These are phyloP conservation scores for Lentinula sp. DNA, from an alignment of 768 basidiomycete genomes.

Conservation along the genomic window DNA sequence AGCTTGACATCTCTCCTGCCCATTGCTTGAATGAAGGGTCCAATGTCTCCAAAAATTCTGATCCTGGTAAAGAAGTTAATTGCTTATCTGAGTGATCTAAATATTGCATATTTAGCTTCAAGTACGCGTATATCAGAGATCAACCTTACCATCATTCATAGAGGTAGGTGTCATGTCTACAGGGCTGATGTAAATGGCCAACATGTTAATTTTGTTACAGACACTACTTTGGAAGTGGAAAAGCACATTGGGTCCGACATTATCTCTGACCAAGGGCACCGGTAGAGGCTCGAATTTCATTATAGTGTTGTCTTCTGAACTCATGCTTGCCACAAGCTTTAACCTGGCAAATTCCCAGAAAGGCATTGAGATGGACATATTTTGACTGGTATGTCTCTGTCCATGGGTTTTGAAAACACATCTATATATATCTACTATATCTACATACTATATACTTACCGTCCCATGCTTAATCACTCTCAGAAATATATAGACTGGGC, in stretches of 20 bases:
- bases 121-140: too few species aligned
- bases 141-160: neutral
- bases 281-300: neutral
- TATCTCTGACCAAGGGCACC: neutral
- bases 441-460: too few species aligned
- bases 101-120: too few species aligned
- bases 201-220: neutral
- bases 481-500: too few species aligned
- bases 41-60: neutral
- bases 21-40: neutral
- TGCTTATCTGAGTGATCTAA: neutral
- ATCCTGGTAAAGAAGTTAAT: neutral
- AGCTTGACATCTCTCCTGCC: neutral
- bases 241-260: neutral
- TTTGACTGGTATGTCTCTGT: neutral
- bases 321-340: neutral
- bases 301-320: neutral
- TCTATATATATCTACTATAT: too few species aligned
- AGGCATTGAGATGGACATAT: neutral
- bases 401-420: too few species aligned
- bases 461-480: too few species aligned
- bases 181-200: neutral
- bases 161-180: neutral
- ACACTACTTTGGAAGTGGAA: neutral
- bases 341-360: neutral